Evolutionary conservation across 768 basidiomycete genomes (phyloP).

Genomic region (Flagelloscypha sp.): DNA sequence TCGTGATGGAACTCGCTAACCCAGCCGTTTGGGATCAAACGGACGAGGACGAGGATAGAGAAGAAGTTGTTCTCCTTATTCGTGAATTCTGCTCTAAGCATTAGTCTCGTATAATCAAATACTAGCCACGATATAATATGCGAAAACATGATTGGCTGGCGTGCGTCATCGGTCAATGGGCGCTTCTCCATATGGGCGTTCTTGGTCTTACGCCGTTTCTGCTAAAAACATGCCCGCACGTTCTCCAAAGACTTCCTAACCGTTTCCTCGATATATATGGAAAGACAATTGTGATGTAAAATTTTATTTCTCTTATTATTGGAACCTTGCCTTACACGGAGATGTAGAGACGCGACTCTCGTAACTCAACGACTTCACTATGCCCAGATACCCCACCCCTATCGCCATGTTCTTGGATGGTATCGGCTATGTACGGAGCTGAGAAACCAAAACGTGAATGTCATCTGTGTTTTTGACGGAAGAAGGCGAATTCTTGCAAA

Average conservation of each 20-base stretch:
- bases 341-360: slow-evolving; percentile 70
- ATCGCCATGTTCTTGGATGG: slow-evolving; percentile 75
- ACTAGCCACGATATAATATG: too few relatives aligned
- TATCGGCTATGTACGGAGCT: slow-evolving; percentile 61
- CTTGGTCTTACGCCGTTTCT: slow-evolving; percentile 63
- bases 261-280: slow-evolving; percentile 54
- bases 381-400: slow-evolving; percentile 49
- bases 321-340: not conserved
- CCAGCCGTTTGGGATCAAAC: too few relatives aligned
- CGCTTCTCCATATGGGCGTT: too few relatives aligned
- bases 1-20: too few relatives aligned
- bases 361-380: slow-evolving; percentile 80
- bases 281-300: slow-evolving; percentile 71
- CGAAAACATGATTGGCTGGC: too few relatives aligned
- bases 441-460: slow-evolving; percentile 42
- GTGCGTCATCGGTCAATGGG: too few relatives aligned
- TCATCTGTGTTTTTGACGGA: slow-evolving; percentile 79
- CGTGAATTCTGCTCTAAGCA: too few relatives aligned
- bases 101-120: too few relatives aligned
- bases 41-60: too few relatives aligned
- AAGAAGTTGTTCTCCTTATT: too few relatives aligned
- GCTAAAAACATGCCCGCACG: slow-evolving; percentile 56
- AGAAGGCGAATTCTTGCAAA: slow-evolving; percentile 60
- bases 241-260: slow-evolving; percentile 54
- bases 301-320: not conserved